phyloP scores from a whole-genome alignment of 2,329 filamentous ascomycete genomes.

The Sclerotinia trifoliorum region DNA sequence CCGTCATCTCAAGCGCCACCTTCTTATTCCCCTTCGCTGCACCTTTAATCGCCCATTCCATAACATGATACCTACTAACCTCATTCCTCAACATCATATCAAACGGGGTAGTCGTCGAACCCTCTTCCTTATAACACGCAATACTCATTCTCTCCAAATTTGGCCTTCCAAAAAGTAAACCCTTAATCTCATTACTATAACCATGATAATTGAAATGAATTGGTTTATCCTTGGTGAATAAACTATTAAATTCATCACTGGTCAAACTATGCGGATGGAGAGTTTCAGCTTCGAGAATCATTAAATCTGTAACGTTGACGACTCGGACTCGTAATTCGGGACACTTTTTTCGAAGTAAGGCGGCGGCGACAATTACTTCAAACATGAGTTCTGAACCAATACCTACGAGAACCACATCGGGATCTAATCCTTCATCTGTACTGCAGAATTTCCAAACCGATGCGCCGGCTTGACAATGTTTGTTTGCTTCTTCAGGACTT shows the following conservation, averaged over 20 bases:
- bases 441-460: constrained; percentile 62
- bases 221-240: constrained; percentile 56
- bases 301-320: constrained; percentile 64
- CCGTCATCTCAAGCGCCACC: constrained; percentile 47
- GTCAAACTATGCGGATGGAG: constrained; percentile 59
- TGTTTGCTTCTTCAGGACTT: constrained; percentile 56
- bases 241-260: constrained; percentile 50
- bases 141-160: constrained; percentile 53
- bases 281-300: constrained; percentile 57
- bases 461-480: constrained; percentile 59
- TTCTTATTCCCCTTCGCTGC: constrained; percentile 49
- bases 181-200: constrained; percentile 59
- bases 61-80: constrained; percentile 60
- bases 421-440: constrained; percentile 53
- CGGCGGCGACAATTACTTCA: constrained; percentile 61
- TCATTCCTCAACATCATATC: constrained; percentile 67
- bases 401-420: constrained; percentile 62
- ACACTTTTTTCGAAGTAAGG: constrained; percentile 50
- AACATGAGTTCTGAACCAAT: constrained; percentile 66
- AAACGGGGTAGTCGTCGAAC: constrained; percentile 65
- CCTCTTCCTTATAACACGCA: constrained; percentile 62
- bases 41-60: constrained; percentile 52
- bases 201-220: constrained; percentile 69
- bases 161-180: constrained; percentile 58
- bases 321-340: constrained; percentile 58